Evolutionary conservation across 345 rosid genomes (phyloP), one percentile per base, ranked within the genome.

Genomic region (Pistacia atlantica): DNA sequence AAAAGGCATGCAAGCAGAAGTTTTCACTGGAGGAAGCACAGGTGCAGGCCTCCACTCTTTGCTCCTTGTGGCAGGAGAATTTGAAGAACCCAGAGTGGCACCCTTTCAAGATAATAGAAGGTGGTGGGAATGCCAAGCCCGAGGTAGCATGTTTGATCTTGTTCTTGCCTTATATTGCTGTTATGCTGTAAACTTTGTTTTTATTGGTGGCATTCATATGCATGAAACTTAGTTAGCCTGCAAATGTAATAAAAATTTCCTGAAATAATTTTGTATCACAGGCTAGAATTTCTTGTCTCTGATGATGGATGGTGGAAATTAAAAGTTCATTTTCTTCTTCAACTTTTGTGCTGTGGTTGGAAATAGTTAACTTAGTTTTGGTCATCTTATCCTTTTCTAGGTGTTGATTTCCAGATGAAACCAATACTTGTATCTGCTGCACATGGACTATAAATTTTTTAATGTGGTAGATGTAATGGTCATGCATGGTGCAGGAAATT

Each of bases 61-160:
- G 91, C 89, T 83, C 91, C 48, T 77, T 74, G 65, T 95, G 98
- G 98, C 94, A 95, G 84, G 89, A 90, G 63, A 77, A 77, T 37
- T 56, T 95, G 77, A 86, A 84, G 78, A 69, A 93, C 78, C 8
- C 91, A 46, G 69, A 63, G 0, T 93, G 98, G 98, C 76, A 90
- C 62, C 97, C 97, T 14, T 90, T 85, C 72, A 95, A 89, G 82
- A 60, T 76, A 42, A 78, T 86, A 60, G 66, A 72, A 72, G 72
- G 61, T 74, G 89, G 69, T 42, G 93, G 84, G 57, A 79, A 65
- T 16, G 5, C 37, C 1, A 5, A 25, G 25, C 25, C 25, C 25
- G 25, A 85, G 89, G 95, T 89, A 84, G 70, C 73, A 55, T 14
- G 28, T 51, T 38, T 56, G 54, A 13, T 49, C 11, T 45, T 2